Percentiles rank a stretch among this genome's conserved stretches.
Evolutionary conservation across 2,329 filamentous ascomycete genomes (phyloP).

Genomic region (Rhytidhysteron rufulum): DNA sequence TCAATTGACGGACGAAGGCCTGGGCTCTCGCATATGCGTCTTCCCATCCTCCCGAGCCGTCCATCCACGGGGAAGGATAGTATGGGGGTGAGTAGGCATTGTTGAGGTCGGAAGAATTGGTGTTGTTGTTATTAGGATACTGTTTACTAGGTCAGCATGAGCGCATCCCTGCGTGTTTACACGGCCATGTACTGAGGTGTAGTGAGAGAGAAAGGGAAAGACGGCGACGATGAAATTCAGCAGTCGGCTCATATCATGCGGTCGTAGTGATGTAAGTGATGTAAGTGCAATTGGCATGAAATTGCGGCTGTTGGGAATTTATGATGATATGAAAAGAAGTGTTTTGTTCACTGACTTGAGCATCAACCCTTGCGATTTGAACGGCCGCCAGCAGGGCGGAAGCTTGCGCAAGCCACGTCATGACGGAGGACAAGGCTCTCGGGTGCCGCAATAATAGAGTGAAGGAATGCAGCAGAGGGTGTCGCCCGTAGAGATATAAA

Average conservation of each 20-base stretch:
- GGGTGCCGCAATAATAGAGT: conserved; percentile 4
- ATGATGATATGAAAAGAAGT: conserved; percentile 2
- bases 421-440: too few species aligned
- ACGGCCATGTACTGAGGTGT: conserved; percentile 9
- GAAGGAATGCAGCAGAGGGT: conserved; percentile 6
- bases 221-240: conserved; percentile 21
- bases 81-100: conserved; percentile 55
- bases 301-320: conserved; percentile 6
- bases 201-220: conserved; percentile 28
- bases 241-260: conserved; percentile 22
- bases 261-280: conserved; percentile 10
- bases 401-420: conserved; percentile 32
- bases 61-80: conserved; percentile 87
- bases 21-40: conserved; percentile 72
- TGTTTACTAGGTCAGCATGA: conserved; percentile 23
- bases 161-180: conserved; percentile 14
- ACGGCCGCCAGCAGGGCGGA: conserved; percentile 19
- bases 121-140: conserved; percentile 18
- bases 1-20: conserved; percentile 77
- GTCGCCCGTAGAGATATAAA: conserved; percentile 11
- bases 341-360: conserved; percentile 20
- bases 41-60: conserved; percentile 65
- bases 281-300: neutral
- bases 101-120: conserved; percentile 16
- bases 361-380: conserved; percentile 17